These are phyloP conservation scores for Rhodotorula sphaerocarpa DNA, from an alignment of 768 basidiomycete species.

Conservation along the genomic window DNA sequence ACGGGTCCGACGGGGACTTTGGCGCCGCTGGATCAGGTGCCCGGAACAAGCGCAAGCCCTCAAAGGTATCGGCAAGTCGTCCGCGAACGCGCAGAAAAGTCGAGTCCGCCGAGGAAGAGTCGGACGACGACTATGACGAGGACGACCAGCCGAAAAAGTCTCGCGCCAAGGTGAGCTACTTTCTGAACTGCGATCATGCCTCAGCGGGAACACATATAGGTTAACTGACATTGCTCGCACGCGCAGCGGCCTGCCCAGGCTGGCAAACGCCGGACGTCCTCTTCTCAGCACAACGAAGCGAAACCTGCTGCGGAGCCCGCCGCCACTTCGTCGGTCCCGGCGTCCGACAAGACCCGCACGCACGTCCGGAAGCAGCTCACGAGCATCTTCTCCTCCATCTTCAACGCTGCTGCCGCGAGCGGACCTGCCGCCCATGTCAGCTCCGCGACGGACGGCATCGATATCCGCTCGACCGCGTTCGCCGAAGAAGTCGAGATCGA, in stretches of 20 bases:
- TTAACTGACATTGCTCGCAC: neutral
- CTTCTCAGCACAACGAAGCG: neutral
- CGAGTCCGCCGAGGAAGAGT: neutral
- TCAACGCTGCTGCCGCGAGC: slow-evolving; percentile 4
- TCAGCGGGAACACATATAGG: too few relatives aligned
- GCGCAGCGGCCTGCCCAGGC: neutral
- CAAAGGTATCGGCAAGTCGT: neutral
- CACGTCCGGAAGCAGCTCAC: slow-evolving; percentile 34
- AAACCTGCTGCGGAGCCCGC: neutral
- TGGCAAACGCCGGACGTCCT: neutral
- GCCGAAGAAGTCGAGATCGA: slow-evolving; percentile 65
- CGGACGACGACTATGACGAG: neutral
- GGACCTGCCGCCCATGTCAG: too few relatives aligned
- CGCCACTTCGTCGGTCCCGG: slow-evolving; percentile 3
- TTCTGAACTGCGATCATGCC: too few relatives aligned
- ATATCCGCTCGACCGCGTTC: slow-evolving; percentile 27
- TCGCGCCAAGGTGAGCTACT: neutral
- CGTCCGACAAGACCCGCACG: slow-evolving; percentile 32
- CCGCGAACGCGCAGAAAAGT: neutral
- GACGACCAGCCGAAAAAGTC: neutral
- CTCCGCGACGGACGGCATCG: neutral
- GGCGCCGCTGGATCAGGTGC: neutral
- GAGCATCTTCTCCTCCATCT: slow-evolving; percentile 31
- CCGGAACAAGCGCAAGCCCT: neutral
- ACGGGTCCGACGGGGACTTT: neutral